These are phyloP conservation scores for Cyamopsis tetragonoloba DNA, from an alignment of 306 rosid species.

Conservation along the genomic window DNA sequence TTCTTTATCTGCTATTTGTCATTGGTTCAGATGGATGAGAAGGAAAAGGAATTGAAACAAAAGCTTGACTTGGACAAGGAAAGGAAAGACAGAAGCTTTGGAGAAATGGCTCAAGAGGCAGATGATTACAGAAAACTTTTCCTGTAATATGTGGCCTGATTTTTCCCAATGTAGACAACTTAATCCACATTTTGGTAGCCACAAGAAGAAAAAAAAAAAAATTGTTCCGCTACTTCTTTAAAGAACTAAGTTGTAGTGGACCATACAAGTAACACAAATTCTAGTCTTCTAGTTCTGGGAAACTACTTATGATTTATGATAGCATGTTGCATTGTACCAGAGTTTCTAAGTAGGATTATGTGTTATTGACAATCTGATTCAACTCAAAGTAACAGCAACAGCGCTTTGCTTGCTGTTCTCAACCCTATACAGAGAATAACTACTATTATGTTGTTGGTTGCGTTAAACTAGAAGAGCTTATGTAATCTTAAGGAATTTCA, in stretches of 20 bases:
- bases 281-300: background rate
- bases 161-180: slow-evolving; percentile 5
- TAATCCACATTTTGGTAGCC: slow-evolving; percentile 1
- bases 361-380: background rate
- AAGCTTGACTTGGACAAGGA: slow-evolving; percentile 83
- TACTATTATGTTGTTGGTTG: no score
- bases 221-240: background rate
- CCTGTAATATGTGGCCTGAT: slow-evolving; percentile 20
- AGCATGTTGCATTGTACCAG: background rate
- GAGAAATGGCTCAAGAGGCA: slow-evolving; percentile 82
- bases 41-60: slow-evolving; percentile 71
- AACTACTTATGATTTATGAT: background rate
- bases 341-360: background rate
- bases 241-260: slow-evolving; percentile 1
- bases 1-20: background rate
- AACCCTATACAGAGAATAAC: no score
- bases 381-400: background rate
- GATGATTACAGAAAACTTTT: slow-evolving; percentile 79
- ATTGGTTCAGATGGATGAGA: slow-evolving; percentile 64
- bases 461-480: no score
- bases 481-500: no score
- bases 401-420: background rate
- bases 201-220: no score
- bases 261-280: background rate
- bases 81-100: slow-evolving; percentile 66